Base-by-base conservation (phyloP, 352 stramenopile species). In the Phytopythium sindhum region DNA sequence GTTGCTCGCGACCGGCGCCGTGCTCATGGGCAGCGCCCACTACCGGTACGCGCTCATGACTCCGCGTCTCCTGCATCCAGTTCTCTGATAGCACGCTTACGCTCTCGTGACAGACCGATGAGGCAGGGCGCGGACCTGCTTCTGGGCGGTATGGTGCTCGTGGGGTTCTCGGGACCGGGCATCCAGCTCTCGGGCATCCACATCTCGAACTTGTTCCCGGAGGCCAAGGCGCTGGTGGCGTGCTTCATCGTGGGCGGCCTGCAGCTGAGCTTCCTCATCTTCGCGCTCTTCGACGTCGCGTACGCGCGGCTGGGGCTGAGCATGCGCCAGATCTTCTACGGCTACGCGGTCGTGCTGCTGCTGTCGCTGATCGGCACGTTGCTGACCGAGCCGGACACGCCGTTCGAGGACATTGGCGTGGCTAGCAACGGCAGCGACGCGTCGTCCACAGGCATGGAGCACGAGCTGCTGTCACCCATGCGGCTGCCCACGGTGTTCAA, bases 261-360 rank as follows among this genome's bases (percentile, higher is more conserved):
- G 37, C 79, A 89, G 60, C 61, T 92, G 51, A 90, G 79, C 29
- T 92, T 92, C 67, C 65, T 90, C 60, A 77, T 90, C 50, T 90
- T 92, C 67, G 81, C 81, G 57, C 59, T 90, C 39, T 87, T 92
- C 53, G 69, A 77, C 23, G 44, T 78, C 57, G 66, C 81, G 23
- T 90, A 87, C 65, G 65, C 73, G 42, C 63, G 67, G 35, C 56
- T 75, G 0, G 69, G 68, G 2, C 41, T 83, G 23, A 76, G 73
- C 3, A 88, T 81, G 67, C 24, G 48, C 4, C 29, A 64, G 12
- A 78, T 90, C 37, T 92, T 92, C 65, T 56, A 70, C 21, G 29
- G 74, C 24, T 92, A 90, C 56, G 73, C 75, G 11, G 45, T 59
- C 62, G 63, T 89, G 21, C 37, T 88, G 56, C 58, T 83, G n/a